Evolutionary conservation across 2,329 filamentous ascomycete species (phyloP).

Genomic region (Fusarium tanahbumbuense): DNA sequence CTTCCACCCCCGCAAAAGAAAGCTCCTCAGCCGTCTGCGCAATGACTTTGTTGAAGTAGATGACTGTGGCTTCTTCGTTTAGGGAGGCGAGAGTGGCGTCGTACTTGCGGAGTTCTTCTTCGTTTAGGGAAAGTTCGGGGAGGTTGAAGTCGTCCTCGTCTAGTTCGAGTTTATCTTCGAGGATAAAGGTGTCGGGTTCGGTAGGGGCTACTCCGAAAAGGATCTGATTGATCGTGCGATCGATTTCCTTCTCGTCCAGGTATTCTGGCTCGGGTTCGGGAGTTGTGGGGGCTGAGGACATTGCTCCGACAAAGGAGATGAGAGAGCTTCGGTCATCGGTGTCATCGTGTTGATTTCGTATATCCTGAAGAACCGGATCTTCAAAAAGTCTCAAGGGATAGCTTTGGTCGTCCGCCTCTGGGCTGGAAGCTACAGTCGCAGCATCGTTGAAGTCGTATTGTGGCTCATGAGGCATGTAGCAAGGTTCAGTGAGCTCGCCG

Average conservation of each 20-base stretch:
- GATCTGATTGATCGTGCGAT: neutral
- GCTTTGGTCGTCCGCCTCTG: neutral
- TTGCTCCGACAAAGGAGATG: neutral
- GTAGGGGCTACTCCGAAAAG: neutral
- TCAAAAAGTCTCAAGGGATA: neutral
- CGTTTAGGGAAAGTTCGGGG: neutral
- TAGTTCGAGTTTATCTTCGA: neutral
- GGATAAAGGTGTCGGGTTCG: neutral
- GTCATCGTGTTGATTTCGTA: neutral
- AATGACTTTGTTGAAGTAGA: neutral
- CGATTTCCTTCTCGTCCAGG: neutral
- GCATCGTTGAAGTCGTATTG: neutral
- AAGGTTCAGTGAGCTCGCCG: constrained; percentile 1
- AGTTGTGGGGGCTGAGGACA: neutral
- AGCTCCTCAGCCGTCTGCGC: neutral
- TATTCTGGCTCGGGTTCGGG: neutral
- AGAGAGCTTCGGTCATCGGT: neutral
- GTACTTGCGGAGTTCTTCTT: neutral
- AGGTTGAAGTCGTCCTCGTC: neutral
- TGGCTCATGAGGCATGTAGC: neutral
- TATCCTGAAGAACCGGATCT: neutral
- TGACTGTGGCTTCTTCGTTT: neutral
- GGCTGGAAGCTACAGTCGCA: neutral
- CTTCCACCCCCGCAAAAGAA: neutral
- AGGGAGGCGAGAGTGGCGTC: neutral